These are phyloP conservation scores for Kwoniella botswanensis DNA, from an alignment of 768 basidiomycete species.

Conservation along the genomic window DNA sequence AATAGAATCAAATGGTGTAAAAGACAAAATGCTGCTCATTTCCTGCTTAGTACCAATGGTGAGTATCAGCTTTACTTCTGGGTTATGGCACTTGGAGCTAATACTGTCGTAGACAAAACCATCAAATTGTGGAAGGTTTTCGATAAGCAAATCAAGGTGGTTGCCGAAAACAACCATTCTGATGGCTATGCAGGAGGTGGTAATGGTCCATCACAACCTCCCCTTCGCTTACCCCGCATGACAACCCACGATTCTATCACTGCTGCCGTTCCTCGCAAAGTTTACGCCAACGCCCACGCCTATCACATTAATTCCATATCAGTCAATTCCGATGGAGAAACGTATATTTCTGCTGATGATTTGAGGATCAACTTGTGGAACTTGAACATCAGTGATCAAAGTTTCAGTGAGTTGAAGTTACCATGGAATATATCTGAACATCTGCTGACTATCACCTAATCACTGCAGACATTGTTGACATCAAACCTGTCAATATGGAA, in stretches of 20 bases:
- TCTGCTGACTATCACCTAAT: neutral
- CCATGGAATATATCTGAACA: neutral
- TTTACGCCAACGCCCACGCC: constrained; percentile 98
- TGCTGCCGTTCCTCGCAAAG: constrained; percentile 96
- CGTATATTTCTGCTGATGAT: constrained; percentile 99
- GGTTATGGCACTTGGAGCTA: neutral
- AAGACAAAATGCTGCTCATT: constrained; percentile 96
- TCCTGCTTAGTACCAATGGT: constrained; percentile 97
- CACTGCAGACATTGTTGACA: constrained; percentile 91
- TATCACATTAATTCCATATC: constrained; percentile 99
- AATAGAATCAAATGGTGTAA: constrained; percentile 99
- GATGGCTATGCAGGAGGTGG: constrained; percentile 58
- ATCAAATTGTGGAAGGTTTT: constrained; percentile 99
- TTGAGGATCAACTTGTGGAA: constrained; percentile 98
- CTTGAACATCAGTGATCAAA: constrained; percentile 95
- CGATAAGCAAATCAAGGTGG: constrained; percentile 92
- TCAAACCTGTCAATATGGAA: constrained; percentile 99
- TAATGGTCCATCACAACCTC: constrained; percentile 44
- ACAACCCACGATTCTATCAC: constrained; percentile 95
- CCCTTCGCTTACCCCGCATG: constrained; percentile 85
- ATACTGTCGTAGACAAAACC: constrained; percentile 80
- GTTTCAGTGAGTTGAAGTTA: constrained; percentile 78
- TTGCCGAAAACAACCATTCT: constrained; percentile 91
- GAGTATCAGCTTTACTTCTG: constrained; percentile 38
- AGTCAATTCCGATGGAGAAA: constrained; percentile 99